These are phyloP conservation scores for Ligustrum vulgare DNA, from an alignment of 257 asterid species.

Conservation along the genomic window DNA sequence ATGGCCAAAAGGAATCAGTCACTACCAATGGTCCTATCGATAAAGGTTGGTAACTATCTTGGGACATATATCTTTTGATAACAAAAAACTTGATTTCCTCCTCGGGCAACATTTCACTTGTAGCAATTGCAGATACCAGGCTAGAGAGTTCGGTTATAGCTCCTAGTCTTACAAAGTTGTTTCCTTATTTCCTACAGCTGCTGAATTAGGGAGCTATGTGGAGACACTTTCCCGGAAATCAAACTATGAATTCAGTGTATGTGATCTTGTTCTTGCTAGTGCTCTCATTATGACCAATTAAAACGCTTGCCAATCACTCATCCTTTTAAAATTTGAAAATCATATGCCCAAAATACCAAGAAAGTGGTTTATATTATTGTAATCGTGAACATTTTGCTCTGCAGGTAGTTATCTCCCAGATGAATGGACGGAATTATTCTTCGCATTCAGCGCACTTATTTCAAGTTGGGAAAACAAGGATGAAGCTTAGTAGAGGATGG, in stretches of 20 bases:
- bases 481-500: constrained; percentile 95
- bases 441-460: constrained; percentile 75
- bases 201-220: constrained; percentile 62
- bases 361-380: neutral
- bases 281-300: neutral
- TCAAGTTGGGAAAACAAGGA: constrained; percentile 85
- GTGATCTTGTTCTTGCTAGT: constrained; percentile 26
- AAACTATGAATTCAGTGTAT: constrained; percentile 77
- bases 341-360: neutral
- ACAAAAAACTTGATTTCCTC: neutral
- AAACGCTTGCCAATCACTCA: neutral
- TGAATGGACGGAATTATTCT: constrained; percentile 90
- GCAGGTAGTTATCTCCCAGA: constrained; percentile 92
- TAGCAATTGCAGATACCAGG: neutral
- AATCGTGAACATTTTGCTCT: neutral
- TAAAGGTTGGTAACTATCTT: constrained; percentile 53
- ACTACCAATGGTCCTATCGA: constrained; percentile 61
- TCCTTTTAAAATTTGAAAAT: neutral
- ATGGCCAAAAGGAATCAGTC: constrained; percentile 53
- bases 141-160: neutral
- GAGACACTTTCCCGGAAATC: constrained; percentile 75
- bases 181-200: constrained; percentile 22
- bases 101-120: neutral
- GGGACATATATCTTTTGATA: neutral
- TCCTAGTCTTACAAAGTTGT: neutral